Evolutionary conservation across 1,284 basidiomycete genomes (phyloP).

Genomic region (Tetrapyrgos nigripes): DNA sequence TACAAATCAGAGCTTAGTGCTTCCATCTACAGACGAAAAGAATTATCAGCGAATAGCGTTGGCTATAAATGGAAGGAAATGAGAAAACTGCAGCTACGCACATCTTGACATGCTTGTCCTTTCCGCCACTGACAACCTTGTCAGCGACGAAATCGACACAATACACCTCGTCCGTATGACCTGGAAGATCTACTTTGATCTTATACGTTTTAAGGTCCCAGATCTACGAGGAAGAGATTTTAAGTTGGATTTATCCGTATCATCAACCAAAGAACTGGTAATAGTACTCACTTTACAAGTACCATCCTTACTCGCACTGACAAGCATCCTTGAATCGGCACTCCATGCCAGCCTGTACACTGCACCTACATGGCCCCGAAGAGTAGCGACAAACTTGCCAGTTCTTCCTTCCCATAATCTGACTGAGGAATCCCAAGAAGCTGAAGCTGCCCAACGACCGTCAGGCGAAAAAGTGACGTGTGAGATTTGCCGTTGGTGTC

Average conservation of each 20-base stretch:
- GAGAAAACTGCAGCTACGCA: slow-evolving; percentile 37
- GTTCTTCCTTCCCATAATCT: slow-evolving; percentile 95
- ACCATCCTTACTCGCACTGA: slow-evolving; percentile 95
- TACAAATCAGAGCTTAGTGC: no score
- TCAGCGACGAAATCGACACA: slow-evolving; percentile 99
- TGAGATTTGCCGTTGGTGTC: slow-evolving; percentile 95
- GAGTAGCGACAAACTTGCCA: slow-evolving; percentile 91
- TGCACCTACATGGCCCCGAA: slow-evolving; percentile 93
- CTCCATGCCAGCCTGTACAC: slow-evolving; percentile 97
- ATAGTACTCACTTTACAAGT: slow-evolving; percentile 82
- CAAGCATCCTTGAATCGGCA: slow-evolving; percentile 89
- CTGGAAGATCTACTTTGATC: slow-evolving; percentile 91
- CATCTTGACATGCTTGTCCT: slow-evolving; percentile 79
- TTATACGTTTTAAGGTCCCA: slow-evolving; percentile 97
- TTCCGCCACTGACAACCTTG: slow-evolving; percentile 95
- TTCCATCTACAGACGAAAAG: no score
- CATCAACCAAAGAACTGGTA: slow-evolving; percentile 1
- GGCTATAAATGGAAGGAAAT: no score
- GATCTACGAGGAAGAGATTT: slow-evolving; percentile 56
- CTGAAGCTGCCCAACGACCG: slow-evolving; percentile 90
- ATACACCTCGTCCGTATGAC: slow-evolving; percentile 98
- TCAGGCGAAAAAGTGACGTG: slow-evolving; percentile 98
- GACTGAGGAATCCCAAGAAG: slow-evolving; percentile 92
- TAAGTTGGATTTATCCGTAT: no score
- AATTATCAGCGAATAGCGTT: no score